Conservation (phyloP, 345 rosid genomes). For the Adansonia digitata region DNA sequence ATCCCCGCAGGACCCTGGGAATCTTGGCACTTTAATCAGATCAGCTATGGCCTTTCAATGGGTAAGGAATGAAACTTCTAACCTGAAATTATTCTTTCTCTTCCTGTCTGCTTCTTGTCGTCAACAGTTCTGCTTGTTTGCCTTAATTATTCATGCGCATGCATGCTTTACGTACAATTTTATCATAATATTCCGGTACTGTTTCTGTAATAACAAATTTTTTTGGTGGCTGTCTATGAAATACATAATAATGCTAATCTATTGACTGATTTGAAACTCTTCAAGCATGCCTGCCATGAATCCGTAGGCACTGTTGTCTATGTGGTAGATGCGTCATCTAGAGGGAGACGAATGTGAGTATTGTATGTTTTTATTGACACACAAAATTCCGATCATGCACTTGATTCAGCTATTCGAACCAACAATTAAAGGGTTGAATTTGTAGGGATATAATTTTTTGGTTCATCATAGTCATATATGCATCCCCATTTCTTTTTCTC, state of each 20-base stretch:
- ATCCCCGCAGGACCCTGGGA: constrained; percentile 83
- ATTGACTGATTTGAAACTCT: neutral
- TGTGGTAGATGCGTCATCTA: neutral
- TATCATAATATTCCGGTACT: neutral
- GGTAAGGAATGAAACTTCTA: constrained; percentile 41
- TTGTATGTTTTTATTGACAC: neutral
- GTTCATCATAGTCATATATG: neutral
- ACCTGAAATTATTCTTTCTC: neutral
- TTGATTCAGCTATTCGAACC: neutral
- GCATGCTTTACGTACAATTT: neutral
- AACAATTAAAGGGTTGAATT: neutral
- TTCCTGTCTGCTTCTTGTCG: neutral
- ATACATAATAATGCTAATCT: neutral
- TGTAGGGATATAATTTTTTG: neutral
- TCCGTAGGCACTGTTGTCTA: neutral
- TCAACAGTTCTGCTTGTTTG: neutral
- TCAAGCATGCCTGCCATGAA: neutral
- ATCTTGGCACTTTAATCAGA: constrained; percentile 84
- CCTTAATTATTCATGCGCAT: neutral
- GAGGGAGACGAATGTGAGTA: neutral
- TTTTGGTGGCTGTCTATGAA: neutral
- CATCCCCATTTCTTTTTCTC: neutral
- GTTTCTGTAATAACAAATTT: neutral
- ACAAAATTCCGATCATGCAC: neutral
- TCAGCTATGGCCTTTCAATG: constrained; percentile 87